A percentile compares a stretch with the other conserved stretches of the same genome.
phyloP scores from a whole-genome alignment of 2,329 filamentous ascomycete species.

The Pezicula radicicola region DNA sequence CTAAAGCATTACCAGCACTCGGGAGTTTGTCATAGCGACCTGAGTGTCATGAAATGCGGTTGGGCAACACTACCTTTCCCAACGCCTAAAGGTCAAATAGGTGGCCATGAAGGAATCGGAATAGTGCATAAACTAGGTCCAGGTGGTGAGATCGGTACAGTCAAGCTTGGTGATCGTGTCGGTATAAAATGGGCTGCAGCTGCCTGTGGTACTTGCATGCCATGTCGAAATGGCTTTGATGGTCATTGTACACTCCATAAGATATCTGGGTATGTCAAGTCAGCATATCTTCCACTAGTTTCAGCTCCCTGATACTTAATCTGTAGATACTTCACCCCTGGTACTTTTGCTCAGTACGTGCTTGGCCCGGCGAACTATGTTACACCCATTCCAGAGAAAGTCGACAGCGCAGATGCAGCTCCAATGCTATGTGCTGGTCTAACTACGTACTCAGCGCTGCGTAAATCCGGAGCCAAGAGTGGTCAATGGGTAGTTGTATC shows the following conservation, averaged over 20 bases:
- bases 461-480: conserved; percentile 48
- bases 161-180: conserved; percentile 62
- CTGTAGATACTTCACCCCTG: conserved; percentile 61
- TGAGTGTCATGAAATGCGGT: conserved; percentile 47
- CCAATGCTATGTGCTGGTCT: conserved; percentile 67
- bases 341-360: conserved; percentile 67
- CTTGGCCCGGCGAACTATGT: conserved; percentile 61
- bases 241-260: conserved; percentile 41
- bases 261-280: conserved; percentile 49
- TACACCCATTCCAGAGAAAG: conserved; percentile 59
- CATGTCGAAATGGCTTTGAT: conserved; percentile 8
- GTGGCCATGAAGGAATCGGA: conserved; percentile 66
- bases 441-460: conserved; percentile 59
- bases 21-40: conserved; percentile 18
- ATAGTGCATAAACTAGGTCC: conserved; percentile 60
- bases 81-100: conserved; percentile 58
- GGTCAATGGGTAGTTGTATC: conserved; percentile 45
- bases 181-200: conserved; percentile 54
- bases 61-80: conserved; percentile 50
- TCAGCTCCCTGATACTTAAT: conserved; percentile 40
- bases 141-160: conserved; percentile 45
- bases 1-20: conserved; percentile 5
- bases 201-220: conserved; percentile 6
- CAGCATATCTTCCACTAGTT: neutral
- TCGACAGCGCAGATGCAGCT: conserved; percentile 56